Evolutionary conservation across 2,329 filamentous ascomycete genomes (phyloP).

Genomic region (Bipolaris oryzae): DNA sequence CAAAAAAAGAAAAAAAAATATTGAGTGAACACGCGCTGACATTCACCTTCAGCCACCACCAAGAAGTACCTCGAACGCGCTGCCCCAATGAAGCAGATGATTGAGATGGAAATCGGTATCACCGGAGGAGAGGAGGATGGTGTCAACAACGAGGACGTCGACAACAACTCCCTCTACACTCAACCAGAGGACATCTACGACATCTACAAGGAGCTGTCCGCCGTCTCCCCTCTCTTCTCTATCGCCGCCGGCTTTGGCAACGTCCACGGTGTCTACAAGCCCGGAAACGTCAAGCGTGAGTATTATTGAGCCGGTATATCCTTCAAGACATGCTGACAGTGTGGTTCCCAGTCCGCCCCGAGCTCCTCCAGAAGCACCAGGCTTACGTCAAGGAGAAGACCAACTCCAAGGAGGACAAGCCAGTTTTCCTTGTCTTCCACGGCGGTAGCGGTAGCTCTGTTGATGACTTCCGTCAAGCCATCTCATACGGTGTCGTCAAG

Average conservation of each 20-base stretch:
- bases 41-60: conserved; percentile 67
- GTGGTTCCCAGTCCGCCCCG: conserved; percentile 70
- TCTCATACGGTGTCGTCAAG: conserved; percentile 89
- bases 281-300: conserved; percentile 56
- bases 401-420: conserved; percentile 51
- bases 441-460: conserved; percentile 92
- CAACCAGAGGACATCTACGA: conserved; percentile 40
- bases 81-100: conserved; percentile 94
- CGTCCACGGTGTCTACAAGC: conserved; percentile 72
- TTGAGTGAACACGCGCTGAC: not conserved
- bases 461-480: conserved; percentile 72
- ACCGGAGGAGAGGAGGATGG: conserved; percentile 98
- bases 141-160: conserved; percentile 56
- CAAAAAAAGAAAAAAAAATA: not conserved
- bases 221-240: conserved; percentile 92
- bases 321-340: not conserved
- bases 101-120: conserved; percentile 89
- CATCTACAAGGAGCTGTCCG: conserved; percentile 67
- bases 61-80: conserved; percentile 78
- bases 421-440: conserved; percentile 99
- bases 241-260: conserved; percentile 87
- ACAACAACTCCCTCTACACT: conserved; percentile 69
- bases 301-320: not conserved
- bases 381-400: conserved; percentile 80
- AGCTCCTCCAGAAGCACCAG: conserved; percentile 97